These are phyloP conservation scores for Cryptococcus deneoformans DNA, from an alignment of 1,284 basidiomycete genomes.

Conservation along the genomic window DNA sequence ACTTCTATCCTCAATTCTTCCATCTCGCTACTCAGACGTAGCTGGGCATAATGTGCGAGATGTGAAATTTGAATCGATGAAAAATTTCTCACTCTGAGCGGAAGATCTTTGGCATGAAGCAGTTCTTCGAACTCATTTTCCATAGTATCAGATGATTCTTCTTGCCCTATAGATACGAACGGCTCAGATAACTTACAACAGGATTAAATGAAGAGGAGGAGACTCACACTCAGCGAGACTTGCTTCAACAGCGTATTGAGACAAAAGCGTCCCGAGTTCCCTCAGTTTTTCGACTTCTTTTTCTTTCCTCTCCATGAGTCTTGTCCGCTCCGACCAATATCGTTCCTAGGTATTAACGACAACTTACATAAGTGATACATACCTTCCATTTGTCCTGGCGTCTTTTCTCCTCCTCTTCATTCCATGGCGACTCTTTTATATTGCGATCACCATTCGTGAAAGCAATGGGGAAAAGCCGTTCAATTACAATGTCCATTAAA, in stretches of 20 bases:
- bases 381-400: constrained; percentile 70
- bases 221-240: constrained; percentile 8
- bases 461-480: constrained; percentile 56
- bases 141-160: constrained; percentile 18
- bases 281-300: constrained; percentile 29
- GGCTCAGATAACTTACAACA: background rate
- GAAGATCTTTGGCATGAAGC: constrained; percentile 36
- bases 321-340: constrained; percentile 31
- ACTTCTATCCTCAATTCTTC: constrained; percentile 61
- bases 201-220: background rate
- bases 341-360: constrained; percentile 22
- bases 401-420: constrained; percentile 64
- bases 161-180: constrained; percentile 2
- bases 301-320: constrained; percentile 33
- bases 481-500: constrained; percentile 70
- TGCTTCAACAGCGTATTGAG: constrained; percentile 21
- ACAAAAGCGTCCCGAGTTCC: constrained; percentile 26
- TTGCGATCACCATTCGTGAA: constrained; percentile 56
- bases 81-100: constrained; percentile 46
- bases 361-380: constrained; percentile 22
- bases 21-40: constrained; percentile 56
- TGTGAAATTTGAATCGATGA: constrained; percentile 58
- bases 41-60: constrained; percentile 60
- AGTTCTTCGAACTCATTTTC: constrained; percentile 41
- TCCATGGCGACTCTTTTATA: constrained; percentile 60